Evolutionary conservation across 768 basidiomycete species (phyloP).

Genomic region (Galerina marginata): DNA sequence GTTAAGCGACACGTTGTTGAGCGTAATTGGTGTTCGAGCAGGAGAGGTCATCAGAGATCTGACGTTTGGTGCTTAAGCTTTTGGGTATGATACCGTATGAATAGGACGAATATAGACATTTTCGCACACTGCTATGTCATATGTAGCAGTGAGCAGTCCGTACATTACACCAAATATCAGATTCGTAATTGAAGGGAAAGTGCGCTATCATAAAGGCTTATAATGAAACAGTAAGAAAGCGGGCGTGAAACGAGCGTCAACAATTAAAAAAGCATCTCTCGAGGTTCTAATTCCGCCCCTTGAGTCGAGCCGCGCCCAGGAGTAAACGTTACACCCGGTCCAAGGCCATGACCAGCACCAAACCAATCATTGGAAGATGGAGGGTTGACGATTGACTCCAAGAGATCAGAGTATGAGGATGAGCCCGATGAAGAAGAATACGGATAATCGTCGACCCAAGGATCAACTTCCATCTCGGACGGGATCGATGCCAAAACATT

Average conservation of each 20-base stretch:
- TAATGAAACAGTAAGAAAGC: no score
- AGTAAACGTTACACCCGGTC: slow-evolving; percentile 39
- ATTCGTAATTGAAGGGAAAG: no score
- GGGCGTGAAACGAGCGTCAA: no score
- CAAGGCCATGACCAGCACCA: slow-evolving; percentile 2
- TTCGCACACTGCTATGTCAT: no score
- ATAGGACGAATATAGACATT: no score
- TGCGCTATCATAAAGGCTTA: no score
- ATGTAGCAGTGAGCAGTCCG: no score
- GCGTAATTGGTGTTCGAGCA: slow-evolving; percentile 47
- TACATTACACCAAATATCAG: no score
- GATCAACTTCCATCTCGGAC: slow-evolving; percentile 34
- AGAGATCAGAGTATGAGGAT: slow-evolving; percentile 25
- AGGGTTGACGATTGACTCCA: slow-evolving; percentile 31
- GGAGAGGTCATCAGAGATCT: slow-evolving; percentile 51
- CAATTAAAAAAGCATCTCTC: neutral
- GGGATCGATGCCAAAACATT: slow-evolving; percentile 18
- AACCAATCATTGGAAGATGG: slow-evolving; percentile 40
- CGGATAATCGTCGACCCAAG: slow-evolving; percentile 34
- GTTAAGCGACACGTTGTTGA: slow-evolving; percentile 51
- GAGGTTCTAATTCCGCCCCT: neutral
- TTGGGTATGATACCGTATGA: no score
- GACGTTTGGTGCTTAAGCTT: neutral
- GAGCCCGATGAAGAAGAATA: slow-evolving; percentile 23
- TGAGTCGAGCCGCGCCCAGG: slow-evolving; percentile 24